A percentile compares a stretch with the other conserved stretches of the same genome.
Evolutionary conservation across 345 rosid species (phyloP).

Genomic region (Streptanthus diversifolius): DNA sequence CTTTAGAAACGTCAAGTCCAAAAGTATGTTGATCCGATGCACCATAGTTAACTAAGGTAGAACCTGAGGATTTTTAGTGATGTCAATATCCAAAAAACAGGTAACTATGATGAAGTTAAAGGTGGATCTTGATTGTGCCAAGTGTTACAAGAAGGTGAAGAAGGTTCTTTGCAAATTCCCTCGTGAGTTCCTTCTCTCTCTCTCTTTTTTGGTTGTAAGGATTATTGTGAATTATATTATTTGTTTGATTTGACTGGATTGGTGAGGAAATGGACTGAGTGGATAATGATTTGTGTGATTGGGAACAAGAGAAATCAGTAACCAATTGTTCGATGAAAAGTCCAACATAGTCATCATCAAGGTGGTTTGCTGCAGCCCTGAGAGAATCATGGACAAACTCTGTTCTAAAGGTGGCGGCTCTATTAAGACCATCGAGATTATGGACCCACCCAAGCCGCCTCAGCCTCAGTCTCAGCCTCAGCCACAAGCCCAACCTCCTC

Average conservation of each 20-base stretch:
- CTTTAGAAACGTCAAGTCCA: conserved; percentile 12
- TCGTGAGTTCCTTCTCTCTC: conserved; percentile 45
- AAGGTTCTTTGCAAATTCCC: conserved; percentile 60
- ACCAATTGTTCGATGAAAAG: conserved; percentile 66
- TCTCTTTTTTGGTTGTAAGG: background rate
- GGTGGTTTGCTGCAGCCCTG: conserved; percentile 78
- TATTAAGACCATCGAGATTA: conserved; percentile 53
- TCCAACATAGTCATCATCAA: conserved; percentile 56
- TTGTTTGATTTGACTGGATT: background rate
- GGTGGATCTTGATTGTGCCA: conserved; percentile 63
- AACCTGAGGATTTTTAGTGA: background rate
- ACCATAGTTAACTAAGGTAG: background rate
- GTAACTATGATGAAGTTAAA: conserved; percentile 62
- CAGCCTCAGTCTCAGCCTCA: conserved; percentile 13
- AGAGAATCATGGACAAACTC: conserved; percentile 54
- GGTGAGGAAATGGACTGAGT: conserved; percentile 38
- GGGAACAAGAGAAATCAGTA: conserved; percentile 64
- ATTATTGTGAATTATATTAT: background rate
- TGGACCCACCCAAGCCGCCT: conserved; percentile 32
- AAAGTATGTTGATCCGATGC: background rate
- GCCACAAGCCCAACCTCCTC: conserved; percentile 2
- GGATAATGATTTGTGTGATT: conserved; percentile 33
- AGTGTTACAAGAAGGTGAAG: conserved; percentile 75
- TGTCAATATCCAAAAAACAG: conserved; percentile 32
- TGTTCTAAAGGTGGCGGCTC: conserved; percentile 53